Evolutionary conservation across 140 eudicot genomes (phyloP), one percentile per base, ranked within the genome.

Genomic region (Anethum foeniculum): DNA sequence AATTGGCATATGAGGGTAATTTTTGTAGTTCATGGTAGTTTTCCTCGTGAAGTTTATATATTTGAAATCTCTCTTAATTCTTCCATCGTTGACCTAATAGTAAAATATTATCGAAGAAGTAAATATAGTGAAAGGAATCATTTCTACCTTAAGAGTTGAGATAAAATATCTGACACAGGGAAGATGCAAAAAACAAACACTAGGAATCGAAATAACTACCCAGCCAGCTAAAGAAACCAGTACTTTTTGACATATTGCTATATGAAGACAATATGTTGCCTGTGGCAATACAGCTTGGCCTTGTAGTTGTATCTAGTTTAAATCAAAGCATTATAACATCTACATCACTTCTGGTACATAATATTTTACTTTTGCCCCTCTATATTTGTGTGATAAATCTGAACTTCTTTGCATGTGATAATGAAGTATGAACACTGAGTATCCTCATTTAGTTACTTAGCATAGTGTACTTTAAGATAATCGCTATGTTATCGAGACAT

Each of bases 131-230:
- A 13, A 44, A 47, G 16, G 52, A 47, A 47, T 47, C 3, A 13
- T 47, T 47, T 47, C 52, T 47, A 47, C 52, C 16, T 47, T 47
- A 12, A 5, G 21, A 69, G n/a, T 38, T 18, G 46, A 15, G 76
- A 7, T 21, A 38, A 21, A 71, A 71, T 18, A 38, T 34, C 49
- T 71, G 76, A 71, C 51, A 71, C 14, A 5, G 21, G 14, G 5
- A 71, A 38, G 48, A 71, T 71, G 39, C 39, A 65, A 71, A 39
- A 36, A 71, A 71, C 76, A 71, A 72, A 72, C 49, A 39, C 48
- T 39, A 72, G 46, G 77, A 43, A 39, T 39, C 48, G 19, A 72
- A 7, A 39, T 39, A 72, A 72, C 77, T 9, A 72, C 51, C 43
- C 52, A 5, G 48, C 51, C 77, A 72, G 77, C 77, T 72, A 72